Evolutionary conservation across 83 land plant genomes (phyloP).

Genomic region (Picea mariana): DNA sequence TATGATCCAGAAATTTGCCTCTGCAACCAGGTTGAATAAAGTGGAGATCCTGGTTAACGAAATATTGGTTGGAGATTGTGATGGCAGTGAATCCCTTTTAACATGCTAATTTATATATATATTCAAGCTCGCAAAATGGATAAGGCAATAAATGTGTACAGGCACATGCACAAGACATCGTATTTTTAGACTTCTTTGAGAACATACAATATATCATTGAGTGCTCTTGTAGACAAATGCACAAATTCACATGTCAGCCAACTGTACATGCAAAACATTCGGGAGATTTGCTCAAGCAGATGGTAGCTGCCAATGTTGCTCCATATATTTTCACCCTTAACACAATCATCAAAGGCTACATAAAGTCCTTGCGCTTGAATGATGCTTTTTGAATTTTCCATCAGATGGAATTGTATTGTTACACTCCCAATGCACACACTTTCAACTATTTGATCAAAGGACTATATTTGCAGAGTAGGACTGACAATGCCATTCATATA

Average conservation of each 20-base stretch:
- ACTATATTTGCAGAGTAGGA: conserved; percentile 53
- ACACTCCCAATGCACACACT: conserved; percentile 43
- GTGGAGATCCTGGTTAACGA: conserved; percentile 43
- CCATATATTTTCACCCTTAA: conserved; percentile 59
- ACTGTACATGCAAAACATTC: conserved; percentile 47
- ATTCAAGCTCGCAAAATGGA: conserved; percentile 34
- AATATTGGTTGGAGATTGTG: conserved; percentile 23
- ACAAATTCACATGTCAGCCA: conserved; percentile 49
- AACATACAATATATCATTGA: conserved; percentile 51
- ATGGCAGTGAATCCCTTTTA: conserved; percentile 29
- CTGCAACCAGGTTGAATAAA: conserved; percentile 31
- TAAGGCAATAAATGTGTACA: conserved; percentile 49
- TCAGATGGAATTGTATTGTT: conserved; percentile 56
- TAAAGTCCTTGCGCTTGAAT: conserved; percentile 49
- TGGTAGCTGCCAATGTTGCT: conserved; percentile 55
- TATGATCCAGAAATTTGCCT: conserved; percentile 44
- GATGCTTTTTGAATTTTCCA: conserved; percentile 67
- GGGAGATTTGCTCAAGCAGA: conserved; percentile 55
- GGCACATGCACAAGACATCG: conserved; percentile 38
- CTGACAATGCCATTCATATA: conserved; percentile 55
- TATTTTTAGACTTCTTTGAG: conserved; percentile 40
- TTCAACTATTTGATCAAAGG: conserved; percentile 57
- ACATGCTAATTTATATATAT: conserved; percentile 45
- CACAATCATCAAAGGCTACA: conserved; percentile 63
- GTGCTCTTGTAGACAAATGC: conserved; percentile 39